Evolutionary conservation across 176 grass and related monocot genomes (phyloP).

Genomic region (Aegilops umbellulata): DNA sequence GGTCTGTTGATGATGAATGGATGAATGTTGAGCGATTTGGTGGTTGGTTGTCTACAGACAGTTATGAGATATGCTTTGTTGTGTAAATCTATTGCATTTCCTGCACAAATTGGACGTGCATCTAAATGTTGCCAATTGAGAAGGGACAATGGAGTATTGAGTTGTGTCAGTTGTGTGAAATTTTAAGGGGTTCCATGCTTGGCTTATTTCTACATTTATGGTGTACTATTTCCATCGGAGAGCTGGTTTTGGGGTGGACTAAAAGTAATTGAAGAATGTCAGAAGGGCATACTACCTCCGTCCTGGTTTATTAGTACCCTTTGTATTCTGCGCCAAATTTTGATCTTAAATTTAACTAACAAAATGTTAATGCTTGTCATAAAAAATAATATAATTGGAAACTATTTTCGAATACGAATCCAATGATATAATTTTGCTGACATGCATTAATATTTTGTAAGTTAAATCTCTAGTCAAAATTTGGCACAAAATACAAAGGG

Average conservation of each 20-base stretch:
- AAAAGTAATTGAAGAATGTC: not conserved
- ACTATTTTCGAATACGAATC: no score
- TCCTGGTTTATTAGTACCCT: no score
- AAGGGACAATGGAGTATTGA: not conserved
- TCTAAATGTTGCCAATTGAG: not conserved
- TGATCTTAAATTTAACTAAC: no score
- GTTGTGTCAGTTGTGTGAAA: not conserved
- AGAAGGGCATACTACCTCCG: not conserved
- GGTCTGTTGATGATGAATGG: not conserved
- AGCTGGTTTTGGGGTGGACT: not conserved
- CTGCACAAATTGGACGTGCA: not conserved
- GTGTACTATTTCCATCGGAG: not conserved
- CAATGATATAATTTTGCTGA: no score
- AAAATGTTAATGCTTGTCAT: no score
- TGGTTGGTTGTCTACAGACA: not conserved
- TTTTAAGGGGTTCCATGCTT: not conserved
- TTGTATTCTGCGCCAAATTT: no score
- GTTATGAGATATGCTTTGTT: not conserved
- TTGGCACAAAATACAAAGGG: no score
- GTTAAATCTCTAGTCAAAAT: no score
- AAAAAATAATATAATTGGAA: no score
- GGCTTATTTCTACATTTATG: not conserved
- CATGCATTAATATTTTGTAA: no score
- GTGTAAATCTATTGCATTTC: not conserved
- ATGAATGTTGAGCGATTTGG: not conserved